Conservation (phyloP, 176 grass and related monocot species). For the Pontederia paniculata region DNA sequence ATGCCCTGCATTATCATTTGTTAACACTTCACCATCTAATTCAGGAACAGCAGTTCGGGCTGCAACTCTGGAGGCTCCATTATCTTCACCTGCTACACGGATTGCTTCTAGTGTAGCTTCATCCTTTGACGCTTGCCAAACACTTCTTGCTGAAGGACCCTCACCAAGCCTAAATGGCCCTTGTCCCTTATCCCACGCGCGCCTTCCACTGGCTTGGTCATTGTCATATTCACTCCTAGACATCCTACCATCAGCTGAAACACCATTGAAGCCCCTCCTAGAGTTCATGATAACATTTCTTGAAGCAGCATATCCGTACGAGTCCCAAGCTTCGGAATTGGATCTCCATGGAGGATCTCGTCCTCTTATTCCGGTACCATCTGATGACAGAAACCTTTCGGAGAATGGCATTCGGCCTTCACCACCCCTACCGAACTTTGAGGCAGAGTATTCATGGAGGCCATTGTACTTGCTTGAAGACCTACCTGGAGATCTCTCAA, state of each 20-base stretch:
- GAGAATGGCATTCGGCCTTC: constrained; percentile 53
- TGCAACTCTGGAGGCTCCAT: constrained; percentile 41
- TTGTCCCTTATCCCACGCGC: constrained; percentile 72
- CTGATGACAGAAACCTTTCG: constrained; percentile 59
- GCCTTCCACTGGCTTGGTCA: constrained; percentile 32
- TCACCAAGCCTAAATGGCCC: constrained; percentile 75
- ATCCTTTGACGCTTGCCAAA: constrained; percentile 95
- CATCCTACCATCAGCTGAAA: constrained; percentile 35
- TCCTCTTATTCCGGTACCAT: constrained; percentile 45
- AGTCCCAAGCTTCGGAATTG: constrained; percentile 80
- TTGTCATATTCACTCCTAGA: constrained; percentile 32
- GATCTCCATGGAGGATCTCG: constrained; percentile 59
- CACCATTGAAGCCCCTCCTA: constrained; percentile 49
- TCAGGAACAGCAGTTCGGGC: constrained; percentile 45
- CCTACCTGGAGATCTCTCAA: constrained; percentile 71
- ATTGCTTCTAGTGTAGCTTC: constrained; percentile 94
- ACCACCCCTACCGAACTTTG: constrained; percentile 62
- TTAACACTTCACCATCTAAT: constrained; percentile 51
- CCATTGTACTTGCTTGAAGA: constrained; percentile 74
- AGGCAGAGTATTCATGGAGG: constrained; percentile 59
- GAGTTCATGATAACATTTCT: constrained; percentile 40
- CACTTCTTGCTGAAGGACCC: constrained; percentile 94
- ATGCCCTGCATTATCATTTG: constrained; percentile 49
- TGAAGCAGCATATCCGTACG: constrained; percentile 44
- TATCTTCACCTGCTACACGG: constrained; percentile 87